phyloP scores from a whole-genome alignment of 2,329 filamentous ascomycete species.

The Passalora sequoiae region DNA sequence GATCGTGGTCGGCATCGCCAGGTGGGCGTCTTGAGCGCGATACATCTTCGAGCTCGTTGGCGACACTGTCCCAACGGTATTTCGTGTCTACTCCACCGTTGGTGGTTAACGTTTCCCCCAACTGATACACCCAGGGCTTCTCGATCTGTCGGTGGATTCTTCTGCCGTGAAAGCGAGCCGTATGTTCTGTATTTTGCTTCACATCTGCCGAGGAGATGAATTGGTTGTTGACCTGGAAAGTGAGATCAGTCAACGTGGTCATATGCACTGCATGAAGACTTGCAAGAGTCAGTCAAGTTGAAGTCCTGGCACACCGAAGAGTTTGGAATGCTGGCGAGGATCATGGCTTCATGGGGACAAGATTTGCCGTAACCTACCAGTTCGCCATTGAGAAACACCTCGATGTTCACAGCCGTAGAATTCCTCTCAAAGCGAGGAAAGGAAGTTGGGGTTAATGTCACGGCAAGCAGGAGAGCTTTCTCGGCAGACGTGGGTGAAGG shows the following conservation, averaged over 20 bases:
- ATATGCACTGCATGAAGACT: too few relatives aligned
- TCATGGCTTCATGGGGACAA: too few relatives aligned
- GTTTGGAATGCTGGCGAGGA: too few relatives aligned
- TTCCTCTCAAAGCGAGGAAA: too few relatives aligned
- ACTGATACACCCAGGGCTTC: constrained; percentile 42
- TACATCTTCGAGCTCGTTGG: constrained; percentile 31
- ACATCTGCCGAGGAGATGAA: too few relatives aligned
- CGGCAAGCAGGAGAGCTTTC: constrained; percentile 12
- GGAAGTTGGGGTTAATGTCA: constrained; percentile 8
- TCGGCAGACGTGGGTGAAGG: too few relatives aligned
- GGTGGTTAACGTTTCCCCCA: constrained; percentile 13
- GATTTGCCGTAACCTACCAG: too few relatives aligned
- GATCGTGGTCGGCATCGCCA: too few relatives aligned
- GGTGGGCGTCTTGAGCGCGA: constrained; percentile 34
- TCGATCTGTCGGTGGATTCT: constrained; percentile 39
- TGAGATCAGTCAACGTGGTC: too few relatives aligned
- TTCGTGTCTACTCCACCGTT: constrained; percentile 4
- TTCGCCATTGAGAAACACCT: constrained; percentile 48
- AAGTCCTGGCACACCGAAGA: too few relatives aligned
- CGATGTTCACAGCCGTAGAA: constrained; percentile 39
- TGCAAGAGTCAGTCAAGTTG: too few relatives aligned
- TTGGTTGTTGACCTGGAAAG: too few relatives aligned
- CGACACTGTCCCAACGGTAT: constrained; percentile 36
- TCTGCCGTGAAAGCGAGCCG: constrained; percentile 35
- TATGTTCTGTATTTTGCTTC: neutral